phyloP scores from a whole-genome alignment of 305 asterid genomes.

The Fraxinus floribunda region DNA sequence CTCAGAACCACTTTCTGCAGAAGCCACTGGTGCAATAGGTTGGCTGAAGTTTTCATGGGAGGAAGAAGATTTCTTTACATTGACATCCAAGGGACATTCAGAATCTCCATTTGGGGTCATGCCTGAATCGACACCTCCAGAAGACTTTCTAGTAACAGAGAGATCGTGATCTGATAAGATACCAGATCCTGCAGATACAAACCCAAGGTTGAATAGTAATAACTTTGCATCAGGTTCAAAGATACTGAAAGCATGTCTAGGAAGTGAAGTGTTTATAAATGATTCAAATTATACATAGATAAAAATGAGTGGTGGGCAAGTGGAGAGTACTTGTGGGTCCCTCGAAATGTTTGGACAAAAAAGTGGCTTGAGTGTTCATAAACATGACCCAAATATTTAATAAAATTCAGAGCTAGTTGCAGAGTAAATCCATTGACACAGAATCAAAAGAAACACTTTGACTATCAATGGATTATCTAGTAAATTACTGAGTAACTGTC shows the following conservation, averaged over 20 bases:
- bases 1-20: conserved; percentile 33
- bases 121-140: conserved; percentile 34
- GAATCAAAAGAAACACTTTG: background rate
- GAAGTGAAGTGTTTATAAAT: background rate
- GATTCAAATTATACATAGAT: background rate
- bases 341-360: background rate
- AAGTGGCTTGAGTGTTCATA: background rate
- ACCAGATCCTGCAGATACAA: conserved; percentile 38
- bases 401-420: background rate
- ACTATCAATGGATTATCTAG: background rate
- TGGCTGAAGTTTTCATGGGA: conserved; percentile 26
- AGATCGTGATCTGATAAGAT: conserved; percentile 27
- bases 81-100: conserved; percentile 28
- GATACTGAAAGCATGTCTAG: background rate
- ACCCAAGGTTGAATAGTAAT: conserved; percentile 21
- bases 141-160: conserved; percentile 23
- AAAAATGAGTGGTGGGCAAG: background rate
- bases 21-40: conserved; percentile 28
- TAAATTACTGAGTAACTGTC: background rate
- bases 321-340: background rate
- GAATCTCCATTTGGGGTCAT: conserved; percentile 25
- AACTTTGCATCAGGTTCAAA: conserved; percentile 22
- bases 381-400: background rate
- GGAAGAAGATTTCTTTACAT: conserved; percentile 28
- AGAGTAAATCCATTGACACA: background rate